Percentiles rank a stretch among this genome's conserved stretches.
phyloP scores from a whole-genome alignment of 805 yeast genomes.

The Scheffersomyces spartinae region DNA sequence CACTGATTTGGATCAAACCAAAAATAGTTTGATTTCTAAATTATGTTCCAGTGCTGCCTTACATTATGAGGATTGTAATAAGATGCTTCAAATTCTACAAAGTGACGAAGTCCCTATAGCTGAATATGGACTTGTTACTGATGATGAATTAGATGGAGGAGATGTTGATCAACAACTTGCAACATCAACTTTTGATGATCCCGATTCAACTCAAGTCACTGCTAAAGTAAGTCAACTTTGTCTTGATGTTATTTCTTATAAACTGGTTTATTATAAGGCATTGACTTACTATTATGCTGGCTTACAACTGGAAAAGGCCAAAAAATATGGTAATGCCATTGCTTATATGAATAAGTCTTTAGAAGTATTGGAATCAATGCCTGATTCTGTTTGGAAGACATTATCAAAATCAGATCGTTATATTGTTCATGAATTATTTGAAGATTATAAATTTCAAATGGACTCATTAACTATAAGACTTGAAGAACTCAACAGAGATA shows the following conservation, averaged over 20 bases:
- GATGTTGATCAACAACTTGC: conserved; percentile 5
- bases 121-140: no score
- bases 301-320: conserved; percentile 37
- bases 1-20: conserved; percentile 36
- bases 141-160: no score
- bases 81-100: conserved; percentile 24
- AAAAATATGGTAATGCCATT: conserved; percentile 67
- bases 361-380: conserved; percentile 24
- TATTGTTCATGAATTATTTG: conserved; percentile 25
- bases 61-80: conserved; percentile 42
- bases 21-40: conserved; percentile 64
- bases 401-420: conserved; percentile 12
- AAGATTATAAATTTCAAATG: conserved; percentile 29
- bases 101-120: conserved; percentile 23
- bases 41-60: conserved; percentile 53
- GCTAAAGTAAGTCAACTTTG: conserved; percentile 34
- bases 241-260: conserved; percentile 38
- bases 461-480: conserved; percentile 27
- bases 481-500: conserved; percentile 56
- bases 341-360: conserved; percentile 47
- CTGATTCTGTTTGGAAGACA: conserved; percentile 13
- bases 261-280: conserved; percentile 44
- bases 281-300: conserved; percentile 53
- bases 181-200: conserved; percentile 4
- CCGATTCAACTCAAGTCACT: conserved; percentile 9